Base-by-base conservation (phyloP, 208 protist species). In the Novymonas esmeraldas region DNA sequence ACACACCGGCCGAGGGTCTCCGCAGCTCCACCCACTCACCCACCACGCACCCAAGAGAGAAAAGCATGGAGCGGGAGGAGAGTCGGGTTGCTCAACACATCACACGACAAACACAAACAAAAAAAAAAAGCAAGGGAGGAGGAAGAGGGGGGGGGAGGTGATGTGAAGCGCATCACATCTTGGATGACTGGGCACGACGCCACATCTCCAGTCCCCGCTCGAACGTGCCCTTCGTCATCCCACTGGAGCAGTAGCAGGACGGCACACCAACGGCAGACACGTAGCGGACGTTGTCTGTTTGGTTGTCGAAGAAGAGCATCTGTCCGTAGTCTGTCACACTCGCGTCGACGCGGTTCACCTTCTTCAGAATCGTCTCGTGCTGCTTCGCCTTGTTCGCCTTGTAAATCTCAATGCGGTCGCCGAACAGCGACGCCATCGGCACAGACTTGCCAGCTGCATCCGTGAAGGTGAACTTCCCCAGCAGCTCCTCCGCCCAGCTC, bases 231-330 rank as follows among this genome's bases (percentile, higher is more conserved):
- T 41, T 24, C 24, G 81, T 85, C 72, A 98, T 87, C 14, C 94
- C 94, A 60, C 80, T 48, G 2, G 80, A 76, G 64, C 87, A 94
- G 71, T 95, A 93, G 29, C 76, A 87, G 72, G 82, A 89, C 34
- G 78, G 51, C 28, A 97, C 92, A 24, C 92, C 92, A 28, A 95
- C 48, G 16, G n/a, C 28, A 11, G 83, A 85, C 14, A 96, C 94
- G 62, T 80, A 68, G 18, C 66, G 41, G 52, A 90, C 81, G 61
- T 98, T 98, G 44, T 94, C 79, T 2, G 38, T 85, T 59, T 97
- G 87, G 60, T 97, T 97, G 58, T 98, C 92, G 74, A 96, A 98
- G 59, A 97, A 98, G 10, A 98, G 60, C 76, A 97, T 90, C 33
- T 96, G 75, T 6, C 70, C 67, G 61, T 92, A 92, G 38, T 88